phyloP scores from a whole-genome alignment of 305 asterid species.

The Withania somnifera region DNA sequence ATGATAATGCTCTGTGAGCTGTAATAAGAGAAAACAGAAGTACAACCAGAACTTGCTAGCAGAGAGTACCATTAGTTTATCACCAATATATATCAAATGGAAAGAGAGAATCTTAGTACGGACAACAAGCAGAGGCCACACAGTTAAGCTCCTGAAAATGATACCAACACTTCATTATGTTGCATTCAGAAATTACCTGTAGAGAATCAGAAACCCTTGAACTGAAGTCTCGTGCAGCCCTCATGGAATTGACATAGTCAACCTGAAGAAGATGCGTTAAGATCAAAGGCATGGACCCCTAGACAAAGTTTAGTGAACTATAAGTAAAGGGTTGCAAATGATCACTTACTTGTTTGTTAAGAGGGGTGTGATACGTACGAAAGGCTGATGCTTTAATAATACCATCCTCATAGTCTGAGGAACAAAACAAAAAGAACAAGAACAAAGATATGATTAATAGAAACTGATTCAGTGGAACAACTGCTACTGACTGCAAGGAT shows the following conservation, averaged over 20 bases:
- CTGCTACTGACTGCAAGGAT: neutral
- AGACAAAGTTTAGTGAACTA: neutral
- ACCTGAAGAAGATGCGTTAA: constrained; percentile 24
- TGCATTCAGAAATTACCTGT: constrained; percentile 36
- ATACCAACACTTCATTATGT: neutral
- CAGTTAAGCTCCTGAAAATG: neutral
- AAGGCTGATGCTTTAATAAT: constrained; percentile 79
- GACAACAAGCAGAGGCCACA: neutral
- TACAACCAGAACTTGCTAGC: neutral
- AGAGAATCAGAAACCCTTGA: constrained; percentile 65
- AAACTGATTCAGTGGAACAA: neutral
- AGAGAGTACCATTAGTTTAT: neutral
- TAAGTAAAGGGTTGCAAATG: neutral
- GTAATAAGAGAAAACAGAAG: neutral
- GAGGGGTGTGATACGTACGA: constrained; percentile 94
- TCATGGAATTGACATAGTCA: constrained; percentile 91
- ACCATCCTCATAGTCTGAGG: constrained; percentile 66
- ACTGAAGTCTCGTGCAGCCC: constrained; percentile 93
- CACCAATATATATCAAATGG: neutral
- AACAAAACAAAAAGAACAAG: constrained; percentile 3
- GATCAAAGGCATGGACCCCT: neutral
- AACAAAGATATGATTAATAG: neutral
- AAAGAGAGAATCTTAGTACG: neutral
- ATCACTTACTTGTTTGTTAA: constrained; percentile 68
- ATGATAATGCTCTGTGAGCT: neutral